Evolutionary conservation across 192 early-diverging fungal species (phyloP).

Genomic region (Linnemannia elongata): DNA sequence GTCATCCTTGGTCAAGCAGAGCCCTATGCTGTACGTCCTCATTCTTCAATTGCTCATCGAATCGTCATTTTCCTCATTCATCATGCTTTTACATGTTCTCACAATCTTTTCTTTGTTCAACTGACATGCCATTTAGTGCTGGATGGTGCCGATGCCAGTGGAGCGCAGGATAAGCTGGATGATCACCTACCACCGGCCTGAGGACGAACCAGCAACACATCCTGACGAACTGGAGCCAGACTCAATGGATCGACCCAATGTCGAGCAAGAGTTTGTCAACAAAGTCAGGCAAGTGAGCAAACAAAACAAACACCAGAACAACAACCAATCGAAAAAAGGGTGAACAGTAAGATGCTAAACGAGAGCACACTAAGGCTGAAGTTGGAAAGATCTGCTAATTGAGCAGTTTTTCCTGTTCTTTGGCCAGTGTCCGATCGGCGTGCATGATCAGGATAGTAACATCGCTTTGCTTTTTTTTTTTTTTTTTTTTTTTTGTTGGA

Average conservation of each 20-base stretch:
- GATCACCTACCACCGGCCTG: slow-evolving; percentile 6
- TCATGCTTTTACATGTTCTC: background rate
- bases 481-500: background rate
- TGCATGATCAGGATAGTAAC: background rate
- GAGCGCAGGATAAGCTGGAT: slow-evolving; percentile 19
- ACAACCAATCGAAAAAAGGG: background rate
- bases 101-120: background rate
- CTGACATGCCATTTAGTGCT: slow-evolving; percentile 5
- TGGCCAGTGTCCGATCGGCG: background rate
- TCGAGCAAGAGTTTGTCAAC: slow-evolving; percentile 13
- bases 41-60: background rate
- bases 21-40: slow-evolving; percentile 14
- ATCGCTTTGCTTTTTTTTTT: background rate
- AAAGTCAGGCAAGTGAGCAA: slow-evolving; percentile 21
- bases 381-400: background rate
- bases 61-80: background rate
- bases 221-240: background rate
- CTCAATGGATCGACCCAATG: slow-evolving; percentile 4
- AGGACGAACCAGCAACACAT: background rate
- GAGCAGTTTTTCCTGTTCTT: background rate
- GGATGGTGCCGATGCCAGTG: slow-evolving; percentile 3
- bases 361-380: background rate
- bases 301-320: background rate
- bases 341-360: too few species aligned
- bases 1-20: slow-evolving; percentile 12